A percentile compares a stretch with the other conserved stretches of the same genome.
Conservation (phyloP, 352 stramenopile species). For the Phytophthora megakarya region DNA sequence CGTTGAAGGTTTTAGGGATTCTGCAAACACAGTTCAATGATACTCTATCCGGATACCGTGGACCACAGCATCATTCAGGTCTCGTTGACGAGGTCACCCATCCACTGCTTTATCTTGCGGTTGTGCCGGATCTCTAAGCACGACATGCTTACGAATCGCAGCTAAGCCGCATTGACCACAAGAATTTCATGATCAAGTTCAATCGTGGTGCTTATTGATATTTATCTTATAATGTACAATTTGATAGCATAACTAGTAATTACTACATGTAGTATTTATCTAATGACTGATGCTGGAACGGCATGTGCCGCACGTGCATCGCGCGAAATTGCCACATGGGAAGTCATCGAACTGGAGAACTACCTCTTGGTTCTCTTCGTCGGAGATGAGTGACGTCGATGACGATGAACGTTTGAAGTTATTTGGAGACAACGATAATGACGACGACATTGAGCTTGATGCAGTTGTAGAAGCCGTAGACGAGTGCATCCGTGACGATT, state of each 20-base stretch:
- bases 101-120: slow-evolving; percentile 10
- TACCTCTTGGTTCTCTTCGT: slow-evolving; percentile 30
- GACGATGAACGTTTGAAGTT: slow-evolving; percentile 22
- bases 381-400: slow-evolving; percentile 27
- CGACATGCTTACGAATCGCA: slow-evolving; percentile 6
- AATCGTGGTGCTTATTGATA: neutral
- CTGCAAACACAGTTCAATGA: slow-evolving; percentile 15
- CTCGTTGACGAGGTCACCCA: neutral
- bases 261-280: too few species aligned
- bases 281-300: slow-evolving; percentile 22
- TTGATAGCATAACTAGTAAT: slow-evolving; percentile 10
- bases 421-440: slow-evolving; percentile 21
- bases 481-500: slow-evolving; percentile 9
- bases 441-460: slow-evolving; percentile 14
- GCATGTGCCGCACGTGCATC: slow-evolving; percentile 27
- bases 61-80: too few species aligned
- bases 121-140: slow-evolving; percentile 21
- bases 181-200: neutral
- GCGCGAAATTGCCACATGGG: slow-evolving; percentile 22
- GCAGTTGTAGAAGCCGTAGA: slow-evolving; percentile 7
- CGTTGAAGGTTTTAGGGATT: neutral
- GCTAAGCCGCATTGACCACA: too few species aligned
- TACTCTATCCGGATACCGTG: neutral
- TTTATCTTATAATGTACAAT: slow-evolving; percentile 23
- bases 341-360: slow-evolving; percentile 29